Conservation (phyloP, 495 filamentous ascomycete genomes). For the Glonium stellatum region DNA sequence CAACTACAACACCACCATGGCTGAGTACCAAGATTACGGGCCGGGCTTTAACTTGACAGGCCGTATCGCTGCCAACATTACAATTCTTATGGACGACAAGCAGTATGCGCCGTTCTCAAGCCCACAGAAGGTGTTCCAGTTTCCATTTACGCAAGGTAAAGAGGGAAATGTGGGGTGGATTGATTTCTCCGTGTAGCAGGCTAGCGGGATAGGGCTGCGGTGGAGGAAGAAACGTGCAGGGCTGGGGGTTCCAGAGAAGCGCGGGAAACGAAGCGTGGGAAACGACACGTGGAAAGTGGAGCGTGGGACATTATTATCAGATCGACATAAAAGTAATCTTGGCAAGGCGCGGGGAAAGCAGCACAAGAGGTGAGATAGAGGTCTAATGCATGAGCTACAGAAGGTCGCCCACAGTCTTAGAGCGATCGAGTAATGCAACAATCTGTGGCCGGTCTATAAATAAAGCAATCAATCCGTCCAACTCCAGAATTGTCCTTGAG, state of each 20-base stretch:
- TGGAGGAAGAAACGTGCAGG: neutral
- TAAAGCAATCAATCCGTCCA: neutral
- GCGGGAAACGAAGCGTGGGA: no score
- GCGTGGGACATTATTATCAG: no score
- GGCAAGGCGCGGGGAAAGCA: neutral
- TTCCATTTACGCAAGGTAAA: constrained; percentile 36
- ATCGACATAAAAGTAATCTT: neutral
- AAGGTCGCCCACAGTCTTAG: neutral
- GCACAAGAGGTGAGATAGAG: neutral
- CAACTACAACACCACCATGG: constrained; percentile 45
- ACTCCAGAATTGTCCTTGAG: no score
- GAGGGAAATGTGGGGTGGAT: constrained; percentile 50
- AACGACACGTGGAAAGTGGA: no score
- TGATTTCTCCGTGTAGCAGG: constrained; percentile 31
- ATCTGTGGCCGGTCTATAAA: neutral
- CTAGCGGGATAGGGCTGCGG: neutral
- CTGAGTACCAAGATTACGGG: constrained; percentile 49
- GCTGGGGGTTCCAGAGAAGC: neutral
- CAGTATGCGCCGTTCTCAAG: constrained; percentile 41
- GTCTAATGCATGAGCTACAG: neutral
- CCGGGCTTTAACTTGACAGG: constrained; percentile 50
- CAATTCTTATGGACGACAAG: constrained; percentile 38
- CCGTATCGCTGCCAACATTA: constrained; percentile 39
- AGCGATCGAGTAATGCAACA: neutral
- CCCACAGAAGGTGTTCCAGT: constrained; percentile 50